A percentile compares a stretch with the other conserved stretches of the same genome.
These are phyloP conservation scores for Blastobotrys petasosporus DNA, from an alignment of 1,139 yeast genomes.

Conservation along the genomic window DNA sequence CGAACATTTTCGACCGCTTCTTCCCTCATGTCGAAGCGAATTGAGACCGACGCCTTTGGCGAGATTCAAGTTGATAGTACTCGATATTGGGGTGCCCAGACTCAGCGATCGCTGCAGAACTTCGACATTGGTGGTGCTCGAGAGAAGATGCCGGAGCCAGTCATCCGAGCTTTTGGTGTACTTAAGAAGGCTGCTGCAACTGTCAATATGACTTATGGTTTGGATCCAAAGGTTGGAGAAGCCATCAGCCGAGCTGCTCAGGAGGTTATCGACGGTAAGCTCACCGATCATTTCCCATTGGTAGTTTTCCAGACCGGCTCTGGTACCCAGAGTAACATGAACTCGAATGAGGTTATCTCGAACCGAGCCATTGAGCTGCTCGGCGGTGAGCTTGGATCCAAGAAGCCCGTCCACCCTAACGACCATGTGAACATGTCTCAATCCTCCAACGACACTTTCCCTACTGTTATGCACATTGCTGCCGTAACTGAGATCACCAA, in stretches of 20 bases:
- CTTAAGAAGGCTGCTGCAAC: constrained; percentile 93
- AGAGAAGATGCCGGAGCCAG: constrained; percentile 87
- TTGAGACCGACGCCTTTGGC: constrained; percentile 94
- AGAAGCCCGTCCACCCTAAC: constrained; percentile 93
- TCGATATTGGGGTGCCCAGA: constrained; percentile 97
- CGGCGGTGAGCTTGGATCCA: constrained; percentile 89
- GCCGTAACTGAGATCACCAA: constrained; percentile 84
- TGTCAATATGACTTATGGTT: constrained; percentile 79
- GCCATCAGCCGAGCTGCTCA: constrained; percentile 94
- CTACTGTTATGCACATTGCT: constrained; percentile 99
- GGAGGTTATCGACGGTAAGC: constrained; percentile 88
- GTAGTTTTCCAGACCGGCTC: constrained; percentile 99
- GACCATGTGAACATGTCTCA: constrained; percentile 99
- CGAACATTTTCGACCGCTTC: constrained; percentile 17
- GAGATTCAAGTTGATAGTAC: constrained; percentile 82
- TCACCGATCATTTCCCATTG: constrained; percentile 91
- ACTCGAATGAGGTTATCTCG: constrained; percentile 96
- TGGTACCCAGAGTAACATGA: constrained; percentile 98
- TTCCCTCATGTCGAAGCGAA: constrained; percentile 42
- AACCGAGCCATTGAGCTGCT: constrained; percentile 94
- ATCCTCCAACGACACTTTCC: constrained; percentile 95
- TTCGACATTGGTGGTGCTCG: constrained; percentile 92
- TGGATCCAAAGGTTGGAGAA: constrained; percentile 74
- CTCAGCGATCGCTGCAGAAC: constrained; percentile 81
- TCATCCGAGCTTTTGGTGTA: constrained; percentile 86